These are phyloP conservation scores for Plasmodium billcollinsi DNA, from an alignment of 169 alveolate species.

Conservation along the genomic window DNA sequence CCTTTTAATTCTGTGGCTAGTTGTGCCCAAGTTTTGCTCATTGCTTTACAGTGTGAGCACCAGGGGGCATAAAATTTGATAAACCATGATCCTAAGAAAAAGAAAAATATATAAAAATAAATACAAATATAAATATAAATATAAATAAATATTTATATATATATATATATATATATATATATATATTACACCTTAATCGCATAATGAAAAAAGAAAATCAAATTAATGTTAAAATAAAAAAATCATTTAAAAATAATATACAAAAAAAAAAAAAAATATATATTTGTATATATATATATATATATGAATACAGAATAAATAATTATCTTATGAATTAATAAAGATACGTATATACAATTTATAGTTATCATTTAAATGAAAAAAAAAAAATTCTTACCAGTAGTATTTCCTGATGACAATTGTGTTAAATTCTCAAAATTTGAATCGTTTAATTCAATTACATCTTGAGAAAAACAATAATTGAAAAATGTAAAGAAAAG, in stretches of 20 bases:
- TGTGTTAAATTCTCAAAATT: constrained; percentile 83
- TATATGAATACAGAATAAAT: not conserved
- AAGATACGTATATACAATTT: not conserved
- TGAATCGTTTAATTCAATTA: constrained; percentile 79
- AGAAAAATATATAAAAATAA: not conserved
- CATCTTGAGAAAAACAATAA: constrained; percentile 61
- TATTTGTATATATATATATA: not conserved
- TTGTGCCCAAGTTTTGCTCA: constrained; percentile 94
- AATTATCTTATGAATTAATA: not conserved
- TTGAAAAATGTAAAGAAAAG: constrained; percentile 45
- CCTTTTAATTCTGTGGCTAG: constrained; percentile 93
- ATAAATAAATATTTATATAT: not conserved
- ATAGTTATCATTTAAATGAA: not conserved
- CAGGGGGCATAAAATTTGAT: constrained; percentile 95
- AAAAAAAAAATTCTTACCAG: constrained; percentile 69
- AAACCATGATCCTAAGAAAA: constrained; percentile 89
- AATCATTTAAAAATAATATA: not conserved
- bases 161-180: not conserved
- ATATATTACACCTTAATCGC: no score
- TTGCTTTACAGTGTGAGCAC: constrained; percentile 93
- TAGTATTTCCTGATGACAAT: constrained; percentile 82
- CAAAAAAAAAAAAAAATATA: not conserved
- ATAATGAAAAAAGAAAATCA: no score
- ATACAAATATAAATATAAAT: not conserved
- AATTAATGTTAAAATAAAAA: no score